Evolutionary conservation across 2,329 filamentous ascomycete genomes (phyloP), one percentile per base, ranked within the genome.

Genomic region (Diaporthe sp.): DNA sequence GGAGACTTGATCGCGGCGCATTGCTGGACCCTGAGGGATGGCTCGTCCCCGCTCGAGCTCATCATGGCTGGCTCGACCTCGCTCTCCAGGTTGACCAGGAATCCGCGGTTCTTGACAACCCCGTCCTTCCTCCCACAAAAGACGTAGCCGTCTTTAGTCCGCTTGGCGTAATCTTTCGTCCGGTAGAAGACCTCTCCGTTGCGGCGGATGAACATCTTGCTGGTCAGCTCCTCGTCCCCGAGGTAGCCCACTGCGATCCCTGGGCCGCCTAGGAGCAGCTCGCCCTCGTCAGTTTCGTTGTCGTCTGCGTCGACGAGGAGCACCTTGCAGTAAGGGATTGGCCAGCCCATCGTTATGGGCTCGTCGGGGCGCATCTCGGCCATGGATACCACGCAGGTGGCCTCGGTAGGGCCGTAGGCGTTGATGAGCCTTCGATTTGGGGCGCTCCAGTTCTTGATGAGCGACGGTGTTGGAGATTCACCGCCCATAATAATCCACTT

Each of bases 51-150:
- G 2, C 42, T 31, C 25, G 60, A 65, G 8, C 1, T 20, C 39
- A 65, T 65, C 25, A 84, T 44, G 17, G 78, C 78, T 13, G 82
- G 77, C 39, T 79, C 78, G 25, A 85, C 82, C 12, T 84, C 81
- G 0, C 75, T 71, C 28, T 84, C 82, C 3, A 85, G 75, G 68
- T 84, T 84, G 51, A 84, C 79, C n/a, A 85, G 73, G 72, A 83
- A 84, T 0, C 83, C 83, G 0, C 82, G 77, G 63, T 83, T 82
- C 74, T 84, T 84, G n/a, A 82, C 80, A 31, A 82, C 25, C 17
- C 75, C 71, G 58, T 84, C 82, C 60, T 70, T 72, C 17, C 82
- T 78, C n/a, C 82, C 82, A 17, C 75, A 72, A 39, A 81, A 82
- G 12, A 77, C 74, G 4, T 82, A 53, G 3, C 79, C 80, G 6